A percentile compares a stretch with the other conserved stretches of the same genome.
phyloP scores from a whole-genome alignment of 1,284 basidiomycete species.

The Ceratobasidium sp. region DNA sequence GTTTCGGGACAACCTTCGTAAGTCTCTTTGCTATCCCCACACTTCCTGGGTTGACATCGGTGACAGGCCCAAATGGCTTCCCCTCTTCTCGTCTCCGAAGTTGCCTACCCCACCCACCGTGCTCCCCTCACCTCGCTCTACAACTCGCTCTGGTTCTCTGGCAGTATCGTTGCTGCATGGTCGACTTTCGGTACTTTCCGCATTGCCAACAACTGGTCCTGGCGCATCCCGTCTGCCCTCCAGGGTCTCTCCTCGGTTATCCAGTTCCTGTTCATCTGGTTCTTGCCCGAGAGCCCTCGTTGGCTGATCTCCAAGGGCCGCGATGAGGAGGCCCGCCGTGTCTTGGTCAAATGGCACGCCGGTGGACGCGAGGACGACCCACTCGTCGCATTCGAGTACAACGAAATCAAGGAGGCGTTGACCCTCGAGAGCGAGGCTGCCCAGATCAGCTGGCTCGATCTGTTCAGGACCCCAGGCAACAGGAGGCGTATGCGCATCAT shows the following conservation, averaged over 20 bases:
- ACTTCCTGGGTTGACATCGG: constrained; percentile 6
- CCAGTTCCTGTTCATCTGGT: constrained; percentile 47
- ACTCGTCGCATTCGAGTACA: constrained; percentile 50
- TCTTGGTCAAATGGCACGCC: constrained; percentile 42
- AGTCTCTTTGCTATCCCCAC: constrained; percentile 14
- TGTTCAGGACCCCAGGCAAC: constrained; percentile 49
- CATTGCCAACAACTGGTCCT: constrained; percentile 47
- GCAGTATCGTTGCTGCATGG: constrained; percentile 50
- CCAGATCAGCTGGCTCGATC: constrained; percentile 42
- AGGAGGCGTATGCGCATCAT: constrained; percentile 46
- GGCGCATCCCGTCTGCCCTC: constrained; percentile 51
- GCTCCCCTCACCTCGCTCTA: constrained; percentile 48
- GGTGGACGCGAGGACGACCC: constrained; percentile 46
- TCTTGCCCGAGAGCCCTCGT: constrained; percentile 50
- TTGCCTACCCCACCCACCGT: constrained; percentile 51
- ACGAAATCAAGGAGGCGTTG: constrained; percentile 52
- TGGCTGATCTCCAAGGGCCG: constrained; percentile 46
- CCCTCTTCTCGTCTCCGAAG: constrained; percentile 50
- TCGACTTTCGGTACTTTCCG: constrained; percentile 47
- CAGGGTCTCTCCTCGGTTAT: constrained; percentile 48
- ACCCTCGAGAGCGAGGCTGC: constrained; percentile 47
- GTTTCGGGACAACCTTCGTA: constrained; percentile 73
- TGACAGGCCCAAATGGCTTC: constrained; percentile 54
- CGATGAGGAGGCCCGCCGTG: constrained; percentile 39
- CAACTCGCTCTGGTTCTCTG: constrained; percentile 49